phyloP scores from a whole-genome alignment of 148 eudicot species.

The Rhododendron kiyosumense region DNA sequence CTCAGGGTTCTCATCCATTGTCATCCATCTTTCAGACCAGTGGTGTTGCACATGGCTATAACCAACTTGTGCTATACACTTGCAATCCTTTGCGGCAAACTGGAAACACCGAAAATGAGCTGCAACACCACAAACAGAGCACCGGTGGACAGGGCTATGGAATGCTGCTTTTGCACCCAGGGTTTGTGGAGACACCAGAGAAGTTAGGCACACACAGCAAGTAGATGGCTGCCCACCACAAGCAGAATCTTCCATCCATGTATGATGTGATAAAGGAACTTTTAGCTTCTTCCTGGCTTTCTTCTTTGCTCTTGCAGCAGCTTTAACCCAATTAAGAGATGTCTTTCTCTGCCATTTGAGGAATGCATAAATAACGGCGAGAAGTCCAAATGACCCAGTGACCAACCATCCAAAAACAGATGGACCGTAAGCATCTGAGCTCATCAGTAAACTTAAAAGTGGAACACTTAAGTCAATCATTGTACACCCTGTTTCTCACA shows the following conservation, averaged over 20 bases:
- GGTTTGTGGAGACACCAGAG: conserved; percentile 45
- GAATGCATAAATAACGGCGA: conserved; percentile 56
- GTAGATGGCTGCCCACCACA: conserved; percentile 65
- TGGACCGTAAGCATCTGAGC: conserved; percentile 45
- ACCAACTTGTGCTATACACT: conserved; percentile 78
- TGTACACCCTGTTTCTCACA: conserved; percentile 17
- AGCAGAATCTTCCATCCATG: conserved; percentile 73
- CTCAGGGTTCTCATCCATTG: conserved; percentile 71
- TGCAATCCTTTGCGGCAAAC: conserved; percentile 75
- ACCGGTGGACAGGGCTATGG: conserved; percentile 58
- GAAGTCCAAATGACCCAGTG: conserved; percentile 64
- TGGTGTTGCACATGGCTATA: conserved; percentile 69
- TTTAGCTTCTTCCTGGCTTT: conserved; percentile 74
- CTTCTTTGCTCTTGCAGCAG: conserved; percentile 77
- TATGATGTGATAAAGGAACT: conserved; percentile 69
- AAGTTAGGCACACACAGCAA: conserved; percentile 73
- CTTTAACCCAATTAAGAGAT: conserved; percentile 84
- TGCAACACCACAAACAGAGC: conserved; percentile 84
- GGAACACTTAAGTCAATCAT: conserved; percentile 52
- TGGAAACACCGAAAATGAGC: conserved; percentile 71
- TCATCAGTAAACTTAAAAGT: conserved; percentile 34
- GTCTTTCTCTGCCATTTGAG: conserved; percentile 70
- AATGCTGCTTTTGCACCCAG: conserved; percentile 46
- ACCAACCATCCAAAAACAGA: conserved; percentile 65
- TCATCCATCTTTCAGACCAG: conserved; percentile 87